These are phyloP conservation scores for Phytophthora vignae DNA, from an alignment of 352 stramenopile species.

Conservation along the genomic window DNA sequence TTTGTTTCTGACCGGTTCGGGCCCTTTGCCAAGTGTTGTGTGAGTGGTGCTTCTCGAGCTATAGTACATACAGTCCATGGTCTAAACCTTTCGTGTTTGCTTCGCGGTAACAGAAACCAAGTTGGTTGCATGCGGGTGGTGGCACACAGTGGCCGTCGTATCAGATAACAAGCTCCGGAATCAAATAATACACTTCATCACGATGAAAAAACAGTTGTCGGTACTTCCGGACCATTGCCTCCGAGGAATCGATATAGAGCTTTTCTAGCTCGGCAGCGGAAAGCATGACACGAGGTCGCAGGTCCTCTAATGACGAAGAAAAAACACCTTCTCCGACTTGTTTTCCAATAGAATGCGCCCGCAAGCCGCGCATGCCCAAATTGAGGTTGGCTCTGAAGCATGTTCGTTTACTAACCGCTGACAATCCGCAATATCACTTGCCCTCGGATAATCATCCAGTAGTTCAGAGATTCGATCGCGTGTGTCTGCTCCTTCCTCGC, in stretches of 20 bases:
- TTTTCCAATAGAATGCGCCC: constrained; percentile 3
- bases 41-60: neutral
- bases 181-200: constrained; percentile 26
- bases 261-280: neutral
- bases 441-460: constrained; percentile 3
- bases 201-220: constrained; percentile 21
- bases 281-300: neutral
- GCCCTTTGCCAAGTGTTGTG: neutral
- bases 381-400: constrained; percentile 1
- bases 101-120: constrained; percentile 32
- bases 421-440: constrained; percentile 6
- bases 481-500: neutral
- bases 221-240: constrained; percentile 3
- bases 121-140: constrained; percentile 79
- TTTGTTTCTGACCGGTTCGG: too few relatives aligned
- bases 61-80: too few relatives aligned
- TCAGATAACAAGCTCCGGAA: constrained; percentile 29
- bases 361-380: constrained; percentile 18
- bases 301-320: constrained; percentile 2
- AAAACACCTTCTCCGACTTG: constrained; percentile 4
- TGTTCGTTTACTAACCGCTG: neutral
- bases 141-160: constrained; percentile 62
- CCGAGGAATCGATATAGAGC: neutral
- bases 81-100: too few relatives aligned
- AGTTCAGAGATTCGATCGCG: neutral